Percentiles rank a stretch among this genome's conserved stretches.
phyloP scores from a whole-genome alignment of 106 monocot genomes.

The Narthecium ossifragum region DNA sequence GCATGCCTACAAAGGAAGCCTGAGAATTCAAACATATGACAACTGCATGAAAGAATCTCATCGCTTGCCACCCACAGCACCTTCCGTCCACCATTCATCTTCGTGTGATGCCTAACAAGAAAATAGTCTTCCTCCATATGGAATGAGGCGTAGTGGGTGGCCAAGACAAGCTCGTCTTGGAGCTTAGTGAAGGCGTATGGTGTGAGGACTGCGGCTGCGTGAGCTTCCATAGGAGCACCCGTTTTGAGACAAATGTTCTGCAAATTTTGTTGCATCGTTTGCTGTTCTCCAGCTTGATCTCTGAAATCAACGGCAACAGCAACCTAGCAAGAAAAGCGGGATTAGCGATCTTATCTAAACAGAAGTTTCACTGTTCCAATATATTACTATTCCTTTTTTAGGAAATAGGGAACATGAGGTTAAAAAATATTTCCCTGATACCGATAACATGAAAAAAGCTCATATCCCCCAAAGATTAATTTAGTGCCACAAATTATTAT shows the following conservation, averaged over 20 bases:
- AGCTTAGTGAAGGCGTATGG: slow-evolving; percentile 77
- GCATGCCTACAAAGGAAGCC: slow-evolving; percentile 74
- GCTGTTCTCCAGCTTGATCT: slow-evolving; percentile 58
- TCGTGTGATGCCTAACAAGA: slow-evolving; percentile 63
- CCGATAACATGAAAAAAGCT: no score
- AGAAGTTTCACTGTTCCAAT: no score
- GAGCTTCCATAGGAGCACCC: slow-evolving; percentile 71
- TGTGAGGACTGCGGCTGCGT: slow-evolving; percentile 61
- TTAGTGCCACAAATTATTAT: no score
- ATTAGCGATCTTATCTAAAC: no score
- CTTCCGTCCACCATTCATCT: slow-evolving; percentile 47
- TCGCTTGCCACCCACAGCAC: slow-evolving; percentile 52
- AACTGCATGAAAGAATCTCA: slow-evolving; percentile 71
- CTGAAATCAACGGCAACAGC: slow-evolving; percentile 53
- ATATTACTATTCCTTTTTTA: no score
- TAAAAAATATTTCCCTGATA: no score
- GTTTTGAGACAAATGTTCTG: slow-evolving; percentile 73
- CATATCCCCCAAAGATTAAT: no score
- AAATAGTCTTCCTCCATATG: slow-evolving; percentile 49
- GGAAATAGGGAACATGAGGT: no score
- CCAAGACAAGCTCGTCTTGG: slow-evolving; percentile 73
- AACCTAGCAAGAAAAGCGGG: no score
- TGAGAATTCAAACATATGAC: slow-evolving; percentile 66
- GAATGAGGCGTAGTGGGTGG: slow-evolving; percentile 70
- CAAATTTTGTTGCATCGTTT: slow-evolving; percentile 66